Evolutionary conservation across 2,329 filamentous ascomycete species (phyloP), one percentile per base, ranked within the genome.

Genomic region (Calonectria crousiana): DNA sequence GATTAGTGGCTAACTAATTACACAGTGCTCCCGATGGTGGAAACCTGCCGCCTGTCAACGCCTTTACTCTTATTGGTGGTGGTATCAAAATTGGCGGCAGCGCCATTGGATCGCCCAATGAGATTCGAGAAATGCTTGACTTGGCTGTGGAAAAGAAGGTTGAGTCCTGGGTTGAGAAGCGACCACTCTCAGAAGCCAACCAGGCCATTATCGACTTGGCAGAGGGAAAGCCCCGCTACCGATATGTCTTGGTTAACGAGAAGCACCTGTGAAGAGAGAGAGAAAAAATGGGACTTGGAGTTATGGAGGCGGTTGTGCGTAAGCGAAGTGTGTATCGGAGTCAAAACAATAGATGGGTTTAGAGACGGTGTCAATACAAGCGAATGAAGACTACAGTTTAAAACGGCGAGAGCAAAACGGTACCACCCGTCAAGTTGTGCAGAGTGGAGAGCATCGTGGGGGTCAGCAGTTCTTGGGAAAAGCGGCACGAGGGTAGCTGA

Each of bases 121-220:
- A 92, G 78, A 92, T 92, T 52, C 83, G 86, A 36, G 88, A 91
- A 74, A 92, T 93, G 90, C 80, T 93, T 62, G 76, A 88, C 67
- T 86, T 93, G 60, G 90, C 89, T 1, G 90, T 87, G 0, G 86
- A 91, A 60, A 89, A 91, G 79, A 84, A 86, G 0, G 82, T 93
- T 14, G 87, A 89, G 81, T 88, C 90, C 0, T 91, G 89, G 89
- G 86, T 92, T 30, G 85, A 92, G 78, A 83, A 86, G 79, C 83
- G 88, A 68, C 86, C 87, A 0, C 88, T 93, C 87, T 87, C 84
- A 67, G 87, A 90, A 26, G 88, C 88, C 0, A 92, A 92, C 77
- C 80, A 88, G 81, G 86, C 86, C 0, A 84, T 92, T n/a, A 80
- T 91, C 49, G 90, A 92, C 76, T 86, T 92, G 85, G 88, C 89